Evolutionary conservation across 208 protist genomes (phyloP).

Genomic region (Leishmania major): DNA sequence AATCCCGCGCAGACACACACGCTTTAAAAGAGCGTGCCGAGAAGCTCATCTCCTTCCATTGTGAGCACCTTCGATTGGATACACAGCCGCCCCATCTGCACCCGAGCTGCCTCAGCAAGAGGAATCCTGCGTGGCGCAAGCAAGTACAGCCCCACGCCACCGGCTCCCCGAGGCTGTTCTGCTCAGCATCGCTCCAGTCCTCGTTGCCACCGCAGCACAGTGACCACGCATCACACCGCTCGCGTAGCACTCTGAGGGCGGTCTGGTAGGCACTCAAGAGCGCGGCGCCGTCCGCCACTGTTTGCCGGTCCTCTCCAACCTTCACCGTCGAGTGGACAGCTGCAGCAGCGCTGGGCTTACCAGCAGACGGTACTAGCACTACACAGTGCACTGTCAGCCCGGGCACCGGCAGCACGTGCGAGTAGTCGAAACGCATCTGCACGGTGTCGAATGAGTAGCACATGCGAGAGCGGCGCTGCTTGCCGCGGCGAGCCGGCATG

Average conservation of each 20-base stretch:
- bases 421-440: constrained; percentile 44
- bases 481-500: constrained; percentile 43
- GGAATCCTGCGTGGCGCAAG: constrained; percentile 31
- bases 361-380: constrained; percentile 20
- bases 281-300: constrained; percentile 1
- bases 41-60: constrained; percentile 35
- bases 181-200: constrained; percentile 36
- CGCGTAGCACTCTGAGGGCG: constrained; percentile 7
- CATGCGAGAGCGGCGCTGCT: constrained; percentile 51
- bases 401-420: constrained; percentile 36
- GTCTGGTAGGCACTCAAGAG: background rate
- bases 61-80: constrained; percentile 28
- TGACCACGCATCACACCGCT: constrained; percentile 21
- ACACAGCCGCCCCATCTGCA: constrained; percentile 35
- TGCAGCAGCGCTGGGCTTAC: background rate
- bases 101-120: constrained; percentile 34
- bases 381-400: constrained; percentile 52
- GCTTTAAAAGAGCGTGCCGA: constrained; percentile 61
- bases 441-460: constrained; percentile 45
- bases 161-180: constrained; percentile 47
- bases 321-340: background rate
- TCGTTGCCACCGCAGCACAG: constrained; percentile 49
- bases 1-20: background rate
- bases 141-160: constrained; percentile 48
- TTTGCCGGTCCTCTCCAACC: background rate